These are phyloP conservation scores for Podila epigama DNA, from an alignment of 192 early-diverging fungal species.

Conservation along the genomic window DNA sequence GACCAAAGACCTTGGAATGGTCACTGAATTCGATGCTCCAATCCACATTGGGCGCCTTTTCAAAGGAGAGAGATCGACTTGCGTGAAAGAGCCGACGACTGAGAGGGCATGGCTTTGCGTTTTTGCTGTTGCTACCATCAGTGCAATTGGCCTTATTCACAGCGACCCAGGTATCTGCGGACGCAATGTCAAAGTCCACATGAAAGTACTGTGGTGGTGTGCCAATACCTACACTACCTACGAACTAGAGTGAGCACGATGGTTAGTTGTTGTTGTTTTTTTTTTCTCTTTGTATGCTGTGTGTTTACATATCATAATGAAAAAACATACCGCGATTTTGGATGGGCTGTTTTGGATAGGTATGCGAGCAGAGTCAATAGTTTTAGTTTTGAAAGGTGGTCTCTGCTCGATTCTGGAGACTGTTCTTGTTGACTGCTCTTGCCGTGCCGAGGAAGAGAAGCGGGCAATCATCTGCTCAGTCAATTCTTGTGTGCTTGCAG, in stretches of 20 bases:
- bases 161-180: slow-evolving; percentile 67
- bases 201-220: slow-evolving; percentile 70
- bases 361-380: slow-evolving; percentile 1
- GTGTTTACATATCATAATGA: background rate
- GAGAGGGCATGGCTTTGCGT: slow-evolving; percentile 9
- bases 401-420: background rate
- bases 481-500: background rate
- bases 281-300: background rate
- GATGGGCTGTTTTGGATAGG: slow-evolving; percentile 5
- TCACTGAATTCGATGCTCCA: slow-evolving; percentile 46
- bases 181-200: slow-evolving; percentile 60
- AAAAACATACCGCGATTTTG: background rate
- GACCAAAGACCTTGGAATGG: slow-evolving; percentile 26
- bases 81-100: slow-evolving; percentile 19
- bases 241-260: slow-evolving; percentile 28
- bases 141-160: slow-evolving; percentile 2
- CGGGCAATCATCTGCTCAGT: background rate
- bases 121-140: background rate
- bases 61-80: slow-evolving; percentile 4
- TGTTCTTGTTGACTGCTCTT: background rate
- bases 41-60: background rate
- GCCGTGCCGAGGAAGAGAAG: background rate
- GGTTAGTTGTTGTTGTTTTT: background rate
- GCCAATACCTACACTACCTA: slow-evolving; percentile 66
- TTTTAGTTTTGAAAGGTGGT: background rate